Conservation (phyloP, 768 basidiomycete species). For the Suillus subluteus region DNA sequence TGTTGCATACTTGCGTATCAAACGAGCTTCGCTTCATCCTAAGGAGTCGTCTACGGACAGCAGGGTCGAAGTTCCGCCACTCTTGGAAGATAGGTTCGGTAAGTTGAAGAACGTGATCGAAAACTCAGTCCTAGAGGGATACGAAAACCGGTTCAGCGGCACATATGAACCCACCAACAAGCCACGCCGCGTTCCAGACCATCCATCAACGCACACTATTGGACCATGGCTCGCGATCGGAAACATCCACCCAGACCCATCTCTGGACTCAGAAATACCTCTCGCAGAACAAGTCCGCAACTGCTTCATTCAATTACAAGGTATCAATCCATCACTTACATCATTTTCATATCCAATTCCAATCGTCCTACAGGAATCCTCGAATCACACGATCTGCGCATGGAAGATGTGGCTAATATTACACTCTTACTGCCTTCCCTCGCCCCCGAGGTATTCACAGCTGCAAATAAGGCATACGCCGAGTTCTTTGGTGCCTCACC, state of each 20-base stretch:
- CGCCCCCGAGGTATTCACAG: slow-evolving; percentile 61
- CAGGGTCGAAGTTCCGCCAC: slow-evolving; percentile 46
- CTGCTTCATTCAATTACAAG: slow-evolving; percentile 68
- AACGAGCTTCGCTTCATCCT: slow-evolving; percentile 60
- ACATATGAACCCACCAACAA: background rate
- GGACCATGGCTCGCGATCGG: slow-evolving; percentile 74
- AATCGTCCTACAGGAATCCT: background rate
- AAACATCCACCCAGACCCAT: slow-evolving; percentile 48
- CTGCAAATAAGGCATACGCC: slow-evolving; percentile 78
- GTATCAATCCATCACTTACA: slow-evolving; percentile 39
- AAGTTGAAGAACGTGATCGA: slow-evolving; percentile 1
- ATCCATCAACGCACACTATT: slow-evolving; percentile 28
- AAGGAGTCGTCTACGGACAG: slow-evolving; percentile 42
- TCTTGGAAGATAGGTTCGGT: slow-evolving; percentile 44
- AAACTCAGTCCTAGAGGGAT: background rate
- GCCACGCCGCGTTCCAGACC: slow-evolving; percentile 7
- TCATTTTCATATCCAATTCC: background rate
- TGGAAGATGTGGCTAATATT: slow-evolving; percentile 54
- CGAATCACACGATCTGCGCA: background rate
- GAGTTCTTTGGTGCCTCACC: slow-evolving; percentile 89
- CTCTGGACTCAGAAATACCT: slow-evolving; percentile 33
- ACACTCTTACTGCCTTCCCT: slow-evolving; percentile 86
- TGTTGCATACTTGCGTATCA: slow-evolving; percentile 89
- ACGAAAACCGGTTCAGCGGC: background rate
- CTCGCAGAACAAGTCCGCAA: slow-evolving; percentile 72